These are phyloP conservation scores for Naganishia friedmannii DNA, from an alignment of 768 basidiomycete species.

Conservation along the genomic window DNA sequence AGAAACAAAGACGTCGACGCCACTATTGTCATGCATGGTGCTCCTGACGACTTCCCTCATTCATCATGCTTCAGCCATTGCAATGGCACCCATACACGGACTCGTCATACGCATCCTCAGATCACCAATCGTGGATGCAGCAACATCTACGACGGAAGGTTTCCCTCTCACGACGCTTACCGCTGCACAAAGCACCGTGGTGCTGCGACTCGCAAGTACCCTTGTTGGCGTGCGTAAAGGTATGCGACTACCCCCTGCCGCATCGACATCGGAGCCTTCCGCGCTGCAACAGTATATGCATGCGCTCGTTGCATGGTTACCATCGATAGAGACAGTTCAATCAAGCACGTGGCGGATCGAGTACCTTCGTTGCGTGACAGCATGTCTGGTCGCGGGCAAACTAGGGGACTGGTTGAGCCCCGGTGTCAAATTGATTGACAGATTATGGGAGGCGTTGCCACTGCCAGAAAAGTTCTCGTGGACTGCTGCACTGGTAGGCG, in stretches of 20 bases:
- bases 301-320: constrained; percentile 13
- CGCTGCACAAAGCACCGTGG: constrained; percentile 3
- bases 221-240: constrained; percentile 45
- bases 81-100: constrained; percentile 57
- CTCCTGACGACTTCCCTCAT: constrained; percentile 74
- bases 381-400: constrained; percentile 44
- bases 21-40: constrained; percentile 54
- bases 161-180: constrained; percentile 24
- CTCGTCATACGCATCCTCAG: constrained; percentile 46
- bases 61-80: constrained; percentile 68
- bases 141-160: background rate
- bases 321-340: background rate
- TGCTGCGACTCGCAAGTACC: constrained; percentile 45
- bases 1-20: background rate
- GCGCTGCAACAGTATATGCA: constrained; percentile 25
- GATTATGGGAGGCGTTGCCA: constrained; percentile 41
- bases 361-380: constrained; percentile 36
- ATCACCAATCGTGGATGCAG: background rate
- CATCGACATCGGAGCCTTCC: constrained; percentile 28
- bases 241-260: constrained; percentile 41
- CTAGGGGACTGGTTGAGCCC: constrained; percentile 49
- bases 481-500: constrained; percentile 38
- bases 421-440: constrained; percentile 41
- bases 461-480: constrained; percentile 39
- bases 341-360: constrained; percentile 33